Conservation (phyloP, 352 stramenopile genomes). For the Phytophthora crassamura region DNA sequence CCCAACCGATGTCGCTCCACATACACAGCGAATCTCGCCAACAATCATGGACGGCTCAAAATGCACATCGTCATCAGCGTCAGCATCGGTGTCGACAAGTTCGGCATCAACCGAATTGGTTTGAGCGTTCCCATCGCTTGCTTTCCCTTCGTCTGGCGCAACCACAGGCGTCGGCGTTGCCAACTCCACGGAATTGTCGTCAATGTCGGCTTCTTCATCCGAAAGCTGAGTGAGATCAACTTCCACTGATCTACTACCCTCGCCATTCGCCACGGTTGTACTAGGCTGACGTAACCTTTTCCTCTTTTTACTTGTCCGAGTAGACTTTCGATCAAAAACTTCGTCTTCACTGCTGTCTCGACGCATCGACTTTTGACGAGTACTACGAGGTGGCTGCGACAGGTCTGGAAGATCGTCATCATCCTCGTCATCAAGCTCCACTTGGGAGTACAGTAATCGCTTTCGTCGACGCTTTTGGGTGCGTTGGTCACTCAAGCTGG, state of each 20-base stretch:
- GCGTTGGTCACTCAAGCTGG: slow-evolving; percentile 8
- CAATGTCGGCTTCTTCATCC: slow-evolving; percentile 15
- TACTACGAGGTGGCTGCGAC: slow-evolving; percentile 23
- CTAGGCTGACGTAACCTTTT: slow-evolving; percentile 27
- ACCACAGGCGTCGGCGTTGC: background rate
- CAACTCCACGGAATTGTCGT: slow-evolving; percentile 1
- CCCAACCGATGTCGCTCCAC: slow-evolving; percentile 51
- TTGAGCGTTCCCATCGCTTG: background rate
- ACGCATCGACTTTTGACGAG: slow-evolving; percentile 4
- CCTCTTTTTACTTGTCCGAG: slow-evolving; percentile 23
- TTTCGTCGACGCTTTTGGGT: slow-evolving; percentile 43
- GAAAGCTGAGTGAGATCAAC: slow-evolving; percentile 35
- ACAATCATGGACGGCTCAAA: slow-evolving; percentile 33
- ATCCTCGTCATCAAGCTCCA: slow-evolving; percentile 50
- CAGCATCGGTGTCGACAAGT: slow-evolving; percentile 21
- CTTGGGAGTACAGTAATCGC: slow-evolving; percentile 57
- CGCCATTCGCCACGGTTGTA: slow-evolving; percentile 10
- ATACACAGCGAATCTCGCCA: slow-evolving; percentile 66
- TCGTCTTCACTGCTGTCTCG: slow-evolving; percentile 14
- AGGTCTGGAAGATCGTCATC: slow-evolving; percentile 52
- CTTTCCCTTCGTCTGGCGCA: background rate
- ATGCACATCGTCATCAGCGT: slow-evolving; percentile 25
- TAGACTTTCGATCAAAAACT: background rate
- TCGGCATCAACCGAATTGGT: slow-evolving; percentile 4
- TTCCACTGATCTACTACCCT: slow-evolving; percentile 11